These are phyloP conservation scores for Cenchrus purpureus DNA, from an alignment of 176 grass and related monocot genomes.

Conservation along the genomic window DNA sequence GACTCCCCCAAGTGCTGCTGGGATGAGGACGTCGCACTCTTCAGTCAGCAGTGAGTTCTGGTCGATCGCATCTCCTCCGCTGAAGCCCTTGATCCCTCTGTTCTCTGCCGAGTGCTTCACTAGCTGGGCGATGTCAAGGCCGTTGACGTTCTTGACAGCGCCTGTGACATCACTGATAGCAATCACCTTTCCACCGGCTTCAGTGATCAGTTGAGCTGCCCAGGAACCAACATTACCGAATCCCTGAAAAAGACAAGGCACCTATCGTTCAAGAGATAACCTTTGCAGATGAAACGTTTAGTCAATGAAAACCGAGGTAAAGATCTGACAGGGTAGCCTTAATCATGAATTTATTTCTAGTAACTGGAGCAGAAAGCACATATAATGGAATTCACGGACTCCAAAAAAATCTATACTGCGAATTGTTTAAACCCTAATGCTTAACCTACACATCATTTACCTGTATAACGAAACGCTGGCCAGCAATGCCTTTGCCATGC, in stretches of 20 bases:
- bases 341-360: neutral
- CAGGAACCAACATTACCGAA: conserved; percentile 96
- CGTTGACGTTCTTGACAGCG: conserved; percentile 73
- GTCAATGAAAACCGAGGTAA: neutral
- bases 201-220: conserved; percentile 77
- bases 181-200: conserved; percentile 82
- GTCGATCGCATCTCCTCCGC: conserved; percentile 63
- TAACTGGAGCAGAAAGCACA: neutral
- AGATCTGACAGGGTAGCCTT: neutral
- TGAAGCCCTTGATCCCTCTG: conserved; percentile 75
- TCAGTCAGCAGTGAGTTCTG: conserved; percentile 67
- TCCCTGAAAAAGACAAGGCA: conserved; percentile 56
- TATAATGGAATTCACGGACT: neutral
- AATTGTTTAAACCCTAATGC: neutral
- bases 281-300: neutral
- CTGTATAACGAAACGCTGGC: conserved; percentile 91
- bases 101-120: conserved; percentile 61
- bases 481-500: conserved; percentile 80
- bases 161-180: conserved; percentile 86
- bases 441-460: conserved; percentile 46
- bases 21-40: conserved; percentile 88
- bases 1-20: conserved; percentile 82
- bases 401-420: neutral
- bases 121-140: conserved; percentile 71
- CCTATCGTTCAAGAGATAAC: neutral